These are phyloP conservation scores for Blastobotrys buckinghamii DNA, from an alignment of 1,139 yeast genomes.

Conservation along the genomic window DNA sequence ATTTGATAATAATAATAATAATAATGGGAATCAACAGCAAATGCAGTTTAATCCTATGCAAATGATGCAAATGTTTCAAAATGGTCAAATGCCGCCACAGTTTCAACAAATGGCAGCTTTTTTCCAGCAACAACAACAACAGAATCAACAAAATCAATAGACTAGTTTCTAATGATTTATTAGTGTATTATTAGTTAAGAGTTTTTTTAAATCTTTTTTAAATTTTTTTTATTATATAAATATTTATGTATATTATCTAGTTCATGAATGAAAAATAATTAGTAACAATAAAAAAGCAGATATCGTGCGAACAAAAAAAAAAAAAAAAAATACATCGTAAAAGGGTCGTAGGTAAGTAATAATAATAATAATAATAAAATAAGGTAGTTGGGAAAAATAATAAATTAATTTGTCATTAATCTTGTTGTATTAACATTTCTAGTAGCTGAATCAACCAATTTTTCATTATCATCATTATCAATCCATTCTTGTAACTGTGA, in stretches of 20 bases:
- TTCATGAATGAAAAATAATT: background rate
- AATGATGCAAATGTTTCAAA: constrained; percentile 12
- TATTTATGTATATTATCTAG: background rate
- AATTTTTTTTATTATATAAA: constrained; percentile 2
- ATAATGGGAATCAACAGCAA: constrained; percentile 5
- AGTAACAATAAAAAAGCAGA: too few species aligned
- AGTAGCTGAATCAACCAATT: background rate
- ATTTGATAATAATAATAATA: constrained; percentile 5
- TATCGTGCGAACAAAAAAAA: too few species aligned
- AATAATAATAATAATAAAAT: too few species aligned
- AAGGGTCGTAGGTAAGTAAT: too few species aligned
- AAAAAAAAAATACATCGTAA: too few species aligned
- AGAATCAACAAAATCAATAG: constrained; percentile 10
- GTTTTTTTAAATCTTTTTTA: background rate
- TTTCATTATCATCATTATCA: background rate
- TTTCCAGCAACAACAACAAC: constrained; percentile 22
- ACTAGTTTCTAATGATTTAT: too few species aligned
- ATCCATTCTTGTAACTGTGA: constrained; percentile 3
- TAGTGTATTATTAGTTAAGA: background rate
- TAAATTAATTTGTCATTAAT: background rate
- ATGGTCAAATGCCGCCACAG: constrained; percentile 13
- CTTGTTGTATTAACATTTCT: background rate
- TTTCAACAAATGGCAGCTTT: constrained; percentile 18
- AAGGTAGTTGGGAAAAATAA: too few species aligned
- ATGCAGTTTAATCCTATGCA: constrained; percentile 11